Base-by-base conservation (phyloP, 2,329 filamentous ascomycete species). In the Huntiella bhutanensis region DNA sequence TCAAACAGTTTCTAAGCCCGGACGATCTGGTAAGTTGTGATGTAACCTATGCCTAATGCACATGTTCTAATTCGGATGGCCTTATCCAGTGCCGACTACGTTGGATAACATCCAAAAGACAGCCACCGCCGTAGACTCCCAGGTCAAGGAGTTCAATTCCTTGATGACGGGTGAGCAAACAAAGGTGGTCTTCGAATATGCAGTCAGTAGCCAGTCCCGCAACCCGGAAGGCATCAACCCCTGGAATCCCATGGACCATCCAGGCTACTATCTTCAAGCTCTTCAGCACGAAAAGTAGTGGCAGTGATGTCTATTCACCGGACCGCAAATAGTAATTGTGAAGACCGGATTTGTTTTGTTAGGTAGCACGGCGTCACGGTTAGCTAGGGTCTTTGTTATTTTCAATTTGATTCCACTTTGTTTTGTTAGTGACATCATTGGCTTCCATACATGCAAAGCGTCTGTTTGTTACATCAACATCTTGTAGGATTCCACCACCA, bases 161-260 rank as follows among this genome's bases (percentile, higher is more conserved):
- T 56, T 68, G 5, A 65, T 70, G 55, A 64, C 58, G 8, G 62
- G 63, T 52, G 66, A 69, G 4, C 62, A 65, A 39, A 69, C 60
- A 50, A 63, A 62, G 39, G 65, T 65, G 45, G 62, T 74, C 8
- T 61, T 79, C 46, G 64, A 69, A 8, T 65, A 70, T 48, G 71
- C 68, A 1, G 63, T 58, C 36, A 65, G 68, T 53, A 77, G 74
- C 53, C 66, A 66, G 13, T 61, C 67, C 45, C 65, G 69, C 35
- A 69, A 75, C 38, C 69, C 71, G 0, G 63, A 66, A 43, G 70
- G 67, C 3, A 76, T 79, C 52, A 70, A 66, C 53, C 66, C 69
- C 2, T 79, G 75, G 75, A 66, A 64, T 41, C 65, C 72, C 15
- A 67, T 63, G 46, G 71, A 79, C 33, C 65, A 78, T 47, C 72